Percentiles rank a stretch among this genome's conserved stretches.
Evolutionary conservation across 371 early-diverging fungal genomes (phyloP).

Genomic region (Smittium culicis): DNA sequence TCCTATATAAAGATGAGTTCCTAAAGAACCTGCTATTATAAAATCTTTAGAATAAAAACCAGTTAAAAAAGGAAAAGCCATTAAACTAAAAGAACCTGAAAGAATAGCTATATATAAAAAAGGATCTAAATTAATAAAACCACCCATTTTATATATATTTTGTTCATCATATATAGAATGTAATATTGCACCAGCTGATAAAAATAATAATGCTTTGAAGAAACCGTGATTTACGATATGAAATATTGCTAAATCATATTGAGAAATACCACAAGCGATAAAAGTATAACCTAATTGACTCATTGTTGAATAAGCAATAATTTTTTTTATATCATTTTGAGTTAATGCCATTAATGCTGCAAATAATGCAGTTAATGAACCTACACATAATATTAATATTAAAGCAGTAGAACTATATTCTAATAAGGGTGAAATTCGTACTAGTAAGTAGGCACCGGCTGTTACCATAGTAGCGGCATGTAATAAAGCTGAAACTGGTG

Average conservation of each 20-base stretch:
- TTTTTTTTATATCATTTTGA: conserved; percentile 49
- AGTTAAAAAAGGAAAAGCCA: conserved; percentile 50
- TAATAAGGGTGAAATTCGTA: conserved; percentile 45
- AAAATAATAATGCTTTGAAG: conserved; percentile 35
- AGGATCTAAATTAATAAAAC: conserved; percentile 34
- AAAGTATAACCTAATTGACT: conserved; percentile 50
- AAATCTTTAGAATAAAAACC: conserved; percentile 51
- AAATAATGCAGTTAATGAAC: conserved; percentile 47
- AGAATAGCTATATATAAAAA: conserved; percentile 38
- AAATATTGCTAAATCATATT: conserved; percentile 47
- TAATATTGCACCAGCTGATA: conserved; percentile 27
- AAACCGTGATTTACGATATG: conserved; percentile 46
- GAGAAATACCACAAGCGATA: conserved; percentile 46
- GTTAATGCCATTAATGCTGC: conserved; percentile 47
- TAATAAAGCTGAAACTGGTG: conserved; percentile 42
- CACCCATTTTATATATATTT: conserved; percentile 34
- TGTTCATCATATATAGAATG: conserved; percentile 33
- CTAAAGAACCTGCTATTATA: conserved; percentile 34
- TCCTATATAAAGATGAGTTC: conserved; percentile 36
- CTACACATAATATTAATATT: conserved; percentile 42
- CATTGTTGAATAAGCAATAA: conserved; percentile 49
- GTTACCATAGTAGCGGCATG: conserved; percentile 45
- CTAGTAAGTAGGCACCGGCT: conserved; percentile 52
- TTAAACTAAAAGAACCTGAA: conserved; percentile 50
- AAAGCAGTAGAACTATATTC: conserved; percentile 48